Evolutionary conservation across 176 grass and related monocot genomes (phyloP).

Genomic region (Lolium multiflorum): DNA sequence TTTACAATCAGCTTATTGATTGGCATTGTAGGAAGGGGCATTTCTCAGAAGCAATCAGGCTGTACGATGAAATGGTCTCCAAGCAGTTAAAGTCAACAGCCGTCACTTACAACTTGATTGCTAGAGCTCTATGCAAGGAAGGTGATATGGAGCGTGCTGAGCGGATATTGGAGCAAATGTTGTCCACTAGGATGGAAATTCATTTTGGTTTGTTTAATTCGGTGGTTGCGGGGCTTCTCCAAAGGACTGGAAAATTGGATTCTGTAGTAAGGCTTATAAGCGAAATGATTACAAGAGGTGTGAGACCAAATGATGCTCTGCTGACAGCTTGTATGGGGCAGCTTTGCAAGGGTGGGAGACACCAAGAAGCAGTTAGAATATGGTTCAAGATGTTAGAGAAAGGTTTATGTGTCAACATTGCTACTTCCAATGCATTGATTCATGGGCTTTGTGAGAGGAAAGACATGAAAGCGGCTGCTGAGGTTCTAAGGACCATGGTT

Average conservation of each 20-base stretch:
- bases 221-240: conserved; percentile 71
- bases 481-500: conserved; percentile 67
- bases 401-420: conserved; percentile 70
- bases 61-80: conserved; percentile 71
- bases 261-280: conserved; percentile 53
- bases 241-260: conserved; percentile 55
- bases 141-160: conserved; percentile 75
- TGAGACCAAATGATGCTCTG: conserved; percentile 81
- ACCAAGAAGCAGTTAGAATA: conserved; percentile 61
- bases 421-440: conserved; percentile 90
- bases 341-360: conserved; percentile 72
- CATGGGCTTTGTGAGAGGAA: conserved; percentile 70
- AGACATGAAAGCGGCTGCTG: conserved; percentile 62
- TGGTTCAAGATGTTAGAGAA: conserved; percentile 61
- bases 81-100: conserved; percentile 62
- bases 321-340: conserved; percentile 68
- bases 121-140: conserved; percentile 70
- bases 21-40: conserved; percentile 67
- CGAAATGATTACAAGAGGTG: conserved; percentile 74
- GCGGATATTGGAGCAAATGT: conserved; percentile 71
- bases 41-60: conserved; percentile 53
- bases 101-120: conserved; percentile 76
- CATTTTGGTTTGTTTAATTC: conserved; percentile 68
- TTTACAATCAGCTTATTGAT: conserved; percentile 84
- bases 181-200: conserved; percentile 68